These are phyloP conservation scores for Citrullus colocynthis DNA, from an alignment of 306 rosid species.

Conservation along the genomic window DNA sequence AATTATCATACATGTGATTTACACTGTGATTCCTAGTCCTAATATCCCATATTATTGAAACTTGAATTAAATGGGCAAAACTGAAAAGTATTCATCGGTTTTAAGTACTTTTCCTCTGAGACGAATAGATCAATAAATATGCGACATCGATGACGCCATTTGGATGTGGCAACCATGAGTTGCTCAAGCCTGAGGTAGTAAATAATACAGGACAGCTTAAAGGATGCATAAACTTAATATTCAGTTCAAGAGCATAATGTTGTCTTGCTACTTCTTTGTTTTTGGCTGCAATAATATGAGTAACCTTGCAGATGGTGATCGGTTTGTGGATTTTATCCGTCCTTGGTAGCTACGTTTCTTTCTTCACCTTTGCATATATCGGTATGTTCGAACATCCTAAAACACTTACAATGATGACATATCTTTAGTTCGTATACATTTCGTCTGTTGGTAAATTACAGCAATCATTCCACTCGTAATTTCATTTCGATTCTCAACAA, in stretches of 20 bases:
- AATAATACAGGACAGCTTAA: not conserved
- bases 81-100: not conserved
- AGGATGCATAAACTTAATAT: not conserved
- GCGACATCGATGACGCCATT: not conserved
- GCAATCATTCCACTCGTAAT: not conserved
- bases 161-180: not conserved
- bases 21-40: not conserved
- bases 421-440: not conserved
- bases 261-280: not conserved
- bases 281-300: not conserved
- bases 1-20: not conserved
- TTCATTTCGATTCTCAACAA: not conserved
- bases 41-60: not conserved
- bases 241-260: not conserved
- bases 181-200: not conserved
- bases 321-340: slow-evolving; percentile 80
- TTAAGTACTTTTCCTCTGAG: not conserved
- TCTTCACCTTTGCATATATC: slow-evolving; percentile 65
- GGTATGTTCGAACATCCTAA: slow-evolving; percentile 32
- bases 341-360: slow-evolving; percentile 59
- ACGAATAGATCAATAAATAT: not conserved
- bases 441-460: not conserved
- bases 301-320: slow-evolving; percentile 56
- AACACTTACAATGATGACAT: not conserved
- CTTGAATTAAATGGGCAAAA: not conserved